Conservation (phyloP, 768 basidiomycete genomes). For the Pisolithus sp. region DNA sequence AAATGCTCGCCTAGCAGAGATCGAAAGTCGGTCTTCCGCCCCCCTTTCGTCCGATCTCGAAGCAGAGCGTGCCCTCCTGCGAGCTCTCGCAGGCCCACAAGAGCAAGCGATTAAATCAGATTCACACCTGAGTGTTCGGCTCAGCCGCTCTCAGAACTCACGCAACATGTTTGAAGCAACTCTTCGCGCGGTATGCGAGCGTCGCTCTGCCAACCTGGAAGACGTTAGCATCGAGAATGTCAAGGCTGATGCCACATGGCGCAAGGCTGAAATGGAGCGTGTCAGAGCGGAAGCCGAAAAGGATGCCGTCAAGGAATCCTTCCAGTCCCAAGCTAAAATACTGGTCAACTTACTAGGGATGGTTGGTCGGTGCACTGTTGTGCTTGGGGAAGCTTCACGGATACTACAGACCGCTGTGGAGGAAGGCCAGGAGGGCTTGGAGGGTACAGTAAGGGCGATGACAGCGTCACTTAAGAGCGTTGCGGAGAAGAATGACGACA, state of each 20-base stretch:
- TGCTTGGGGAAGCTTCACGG: conserved; percentile 54
- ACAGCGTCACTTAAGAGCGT: conserved; percentile 46
- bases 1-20: conserved; percentile 52
- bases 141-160: conserved; percentile 69
- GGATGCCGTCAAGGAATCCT: conserved; percentile 54
- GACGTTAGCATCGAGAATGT: conserved; percentile 63
- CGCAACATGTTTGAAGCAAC: conserved; percentile 81
- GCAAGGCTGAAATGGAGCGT: conserved; percentile 66
- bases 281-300: conserved; percentile 60
- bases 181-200: conserved; percentile 74
- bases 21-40: conserved; percentile 37
- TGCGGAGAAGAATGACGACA: conserved; percentile 62
- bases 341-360: conserved; percentile 72
- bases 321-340: conserved; percentile 58
- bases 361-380: conserved; percentile 71
- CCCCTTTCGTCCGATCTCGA: conserved; percentile 52
- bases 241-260: conserved; percentile 59
- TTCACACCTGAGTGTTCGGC: conserved; percentile 50
- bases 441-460: conserved; percentile 40
- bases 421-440: conserved; percentile 31
- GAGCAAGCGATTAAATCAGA: conserved; percentile 57
- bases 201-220: conserved; percentile 73
- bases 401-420: conserved; percentile 36
- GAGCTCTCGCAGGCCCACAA: conserved; percentile 61
- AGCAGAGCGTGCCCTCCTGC: conserved; percentile 66